Evolutionary conservation across 2,329 filamentous ascomycete genomes (phyloP), one percentile per base, ranked within the genome.

Genomic region (Karstenula rhodostoma): DNA sequence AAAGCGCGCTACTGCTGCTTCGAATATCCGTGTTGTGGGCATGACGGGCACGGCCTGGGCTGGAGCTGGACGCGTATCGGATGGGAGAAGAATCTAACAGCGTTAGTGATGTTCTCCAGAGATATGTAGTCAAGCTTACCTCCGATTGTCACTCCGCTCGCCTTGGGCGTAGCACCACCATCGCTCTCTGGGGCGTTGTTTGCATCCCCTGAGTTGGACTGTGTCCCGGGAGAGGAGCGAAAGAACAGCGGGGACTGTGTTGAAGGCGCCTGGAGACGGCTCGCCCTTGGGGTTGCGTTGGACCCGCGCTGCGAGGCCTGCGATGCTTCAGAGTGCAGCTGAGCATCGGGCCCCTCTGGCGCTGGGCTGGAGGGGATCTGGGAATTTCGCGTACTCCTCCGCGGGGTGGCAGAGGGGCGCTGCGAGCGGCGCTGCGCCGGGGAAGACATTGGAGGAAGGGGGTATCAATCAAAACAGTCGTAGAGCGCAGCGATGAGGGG

Each of bases 51-150:
- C 87, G 87, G n/a, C 87, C 89, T 27, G 93, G 92, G 73, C 92
- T 96, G 40, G 94, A 97, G 78, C 93, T 97, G 37, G 93, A 89
- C 58, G 92, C 92, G 76, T 97, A 98, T 76, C 89, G 88, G 67
- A 98, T 92, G 1, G 94, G 94, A 0, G 94, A 98, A 0, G 94
- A 98, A 73, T 94, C 94, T 97, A 67, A 1, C 13, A 3, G 53
- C 19, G 9, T 56, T 22, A 63, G 55, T 73, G 56, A 77, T 63
- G 7, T 13, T 25, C 29, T 5, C 17, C 17, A 48, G 17, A 0
- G 17, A 4, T 19, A 1, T 35, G 15, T 4, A 19, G 60, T 35
- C 46, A 49, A 49, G 5, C 82, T 77, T 77, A 92, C 90, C 90
- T 81, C 89, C 87, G 66, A 87, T 81, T 44, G 83, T 81, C 50